Percentiles rank a stretch among this genome's conserved stretches.
Conservation (phyloP, 768 basidiomycete genomes). For the Ramaria sp. region DNA sequence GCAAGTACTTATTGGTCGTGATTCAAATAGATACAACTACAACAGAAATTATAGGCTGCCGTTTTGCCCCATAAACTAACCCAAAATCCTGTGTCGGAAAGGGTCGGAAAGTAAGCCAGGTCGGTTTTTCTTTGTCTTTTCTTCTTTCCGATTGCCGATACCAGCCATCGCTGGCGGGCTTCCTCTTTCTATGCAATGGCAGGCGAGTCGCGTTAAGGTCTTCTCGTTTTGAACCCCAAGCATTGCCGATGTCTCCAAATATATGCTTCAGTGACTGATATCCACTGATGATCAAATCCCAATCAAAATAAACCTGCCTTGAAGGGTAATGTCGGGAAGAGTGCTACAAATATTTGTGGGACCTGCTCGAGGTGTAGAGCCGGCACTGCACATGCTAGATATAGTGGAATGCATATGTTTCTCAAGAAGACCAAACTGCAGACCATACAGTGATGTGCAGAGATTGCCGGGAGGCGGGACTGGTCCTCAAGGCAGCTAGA, state of each 20-base stretch:
- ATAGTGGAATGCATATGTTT: slow-evolving; percentile 4
- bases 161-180: slow-evolving; percentile 12
- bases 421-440: slow-evolving; percentile 13
- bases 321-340: slow-evolving; percentile 67
- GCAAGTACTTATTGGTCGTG: no score
- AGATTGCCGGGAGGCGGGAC: slow-evolving; percentile 27
- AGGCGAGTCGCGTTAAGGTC: slow-evolving; percentile 4
- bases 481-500: slow-evolving; percentile 12
- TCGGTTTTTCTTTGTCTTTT: slow-evolving; percentile 80
- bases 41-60: no score
- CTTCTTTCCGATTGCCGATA: slow-evolving; percentile 50
- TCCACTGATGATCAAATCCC: slow-evolving; percentile 43
- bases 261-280: slow-evolving; percentile 63
- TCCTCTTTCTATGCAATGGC: slow-evolving; percentile 9
- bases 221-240: slow-evolving; percentile 28
- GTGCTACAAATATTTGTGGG: slow-evolving; percentile 11
- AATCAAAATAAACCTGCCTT: not conserved
- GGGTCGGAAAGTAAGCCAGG: slow-evolving; percentile 55
- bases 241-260: slow-evolving; percentile 37
- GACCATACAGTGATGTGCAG: slow-evolving; percentile 58
- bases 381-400: slow-evolving; percentile 23
- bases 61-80: no score
- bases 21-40: no score
- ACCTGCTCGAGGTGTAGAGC: slow-evolving; percentile 31
- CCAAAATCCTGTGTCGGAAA: slow-evolving; percentile 25